Conservation (phyloP, 352 stramenopile species). For the Globisporangium cystogenes region DNA sequence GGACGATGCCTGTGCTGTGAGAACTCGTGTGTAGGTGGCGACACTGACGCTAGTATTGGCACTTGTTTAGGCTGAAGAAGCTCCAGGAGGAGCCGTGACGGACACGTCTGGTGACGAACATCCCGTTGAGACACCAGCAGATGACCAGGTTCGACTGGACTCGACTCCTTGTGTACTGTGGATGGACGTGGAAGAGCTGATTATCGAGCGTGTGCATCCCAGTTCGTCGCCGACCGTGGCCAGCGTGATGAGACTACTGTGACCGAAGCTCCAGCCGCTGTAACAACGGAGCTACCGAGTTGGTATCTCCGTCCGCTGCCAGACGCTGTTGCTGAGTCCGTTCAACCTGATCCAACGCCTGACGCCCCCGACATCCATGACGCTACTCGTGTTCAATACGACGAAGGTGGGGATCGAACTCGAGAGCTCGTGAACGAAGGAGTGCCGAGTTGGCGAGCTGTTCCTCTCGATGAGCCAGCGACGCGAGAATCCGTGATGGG, state of each 20-base stretch:
- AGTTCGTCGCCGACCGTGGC: neutral
- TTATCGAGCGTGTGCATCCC: neutral
- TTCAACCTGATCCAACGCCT: neutral
- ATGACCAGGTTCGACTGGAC: neutral
- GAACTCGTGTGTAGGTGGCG: neutral
- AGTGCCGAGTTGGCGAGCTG: neutral
- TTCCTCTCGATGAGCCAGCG: neutral
- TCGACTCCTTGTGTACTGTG: too few relatives aligned
- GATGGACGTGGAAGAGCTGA: neutral
- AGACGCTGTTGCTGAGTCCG: neutral
- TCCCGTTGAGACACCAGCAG: neutral
- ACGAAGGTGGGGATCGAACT: neutral
- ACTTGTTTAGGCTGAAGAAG: neutral
- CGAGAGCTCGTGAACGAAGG: neutral
- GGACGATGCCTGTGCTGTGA: neutral
- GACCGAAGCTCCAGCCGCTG: neutral
- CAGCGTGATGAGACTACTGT: too few relatives aligned
- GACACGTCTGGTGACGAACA: neutral
- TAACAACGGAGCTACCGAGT: neutral
- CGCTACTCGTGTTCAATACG: neutral
- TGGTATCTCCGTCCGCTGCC: slow-evolving; percentile 7
- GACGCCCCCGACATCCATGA: neutral
- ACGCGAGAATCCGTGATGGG: neutral
- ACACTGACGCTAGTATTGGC: neutral
- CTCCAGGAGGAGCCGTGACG: neutral